Evolutionary conservation across 2,329 filamentous ascomycete species (phyloP).

Genomic region (Paracoccidioides brasiliensis): DNA sequence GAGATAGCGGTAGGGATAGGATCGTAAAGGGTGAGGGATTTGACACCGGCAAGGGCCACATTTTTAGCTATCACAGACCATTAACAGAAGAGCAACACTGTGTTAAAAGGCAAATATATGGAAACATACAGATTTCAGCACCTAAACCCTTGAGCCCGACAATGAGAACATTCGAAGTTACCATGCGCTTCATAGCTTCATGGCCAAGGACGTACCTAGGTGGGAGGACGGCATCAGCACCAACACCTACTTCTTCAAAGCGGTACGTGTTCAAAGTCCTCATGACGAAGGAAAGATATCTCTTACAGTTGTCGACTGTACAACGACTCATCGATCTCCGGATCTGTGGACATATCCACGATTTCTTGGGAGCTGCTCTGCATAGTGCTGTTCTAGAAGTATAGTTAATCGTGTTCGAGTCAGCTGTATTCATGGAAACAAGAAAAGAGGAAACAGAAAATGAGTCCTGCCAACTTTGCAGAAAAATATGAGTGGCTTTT

Average conservation of each 20-base stretch:
- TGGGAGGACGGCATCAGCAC: conserved; percentile 7
- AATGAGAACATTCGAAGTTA: conserved; percentile 84
- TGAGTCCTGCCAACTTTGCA: too few species aligned
- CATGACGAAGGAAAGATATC: neutral
- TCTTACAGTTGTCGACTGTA: conserved; percentile 51
- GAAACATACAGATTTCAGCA: conserved; percentile 61
- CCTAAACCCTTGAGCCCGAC: conserved; percentile 86
- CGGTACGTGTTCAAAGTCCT: neutral
- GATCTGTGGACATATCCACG: conserved; percentile 48
- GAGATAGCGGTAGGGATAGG: conserved; percentile 69
- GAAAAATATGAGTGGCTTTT: too few species aligned
- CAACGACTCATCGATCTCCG: conserved; percentile 54
- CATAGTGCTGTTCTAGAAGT: conserved; percentile 42
- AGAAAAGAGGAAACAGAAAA: neutral
- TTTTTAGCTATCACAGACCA: conserved; percentile 63
- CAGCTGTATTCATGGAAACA: neutral
- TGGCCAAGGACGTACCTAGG: conserved; percentile 54
- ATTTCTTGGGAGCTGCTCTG: conserved; percentile 48
- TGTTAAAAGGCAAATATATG: neutral
- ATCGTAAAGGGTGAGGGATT: conserved; percentile 88
- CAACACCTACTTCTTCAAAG: neutral
- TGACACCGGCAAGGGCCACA: conserved; percentile 92
- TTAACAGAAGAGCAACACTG: neutral
- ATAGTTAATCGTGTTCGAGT: neutral
- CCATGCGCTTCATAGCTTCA: conserved; percentile 96